Evolutionary conservation across 2,329 filamentous ascomycete species (phyloP), one percentile per base, ranked within the genome.

Genomic region (Piedraia hortae): DNA sequence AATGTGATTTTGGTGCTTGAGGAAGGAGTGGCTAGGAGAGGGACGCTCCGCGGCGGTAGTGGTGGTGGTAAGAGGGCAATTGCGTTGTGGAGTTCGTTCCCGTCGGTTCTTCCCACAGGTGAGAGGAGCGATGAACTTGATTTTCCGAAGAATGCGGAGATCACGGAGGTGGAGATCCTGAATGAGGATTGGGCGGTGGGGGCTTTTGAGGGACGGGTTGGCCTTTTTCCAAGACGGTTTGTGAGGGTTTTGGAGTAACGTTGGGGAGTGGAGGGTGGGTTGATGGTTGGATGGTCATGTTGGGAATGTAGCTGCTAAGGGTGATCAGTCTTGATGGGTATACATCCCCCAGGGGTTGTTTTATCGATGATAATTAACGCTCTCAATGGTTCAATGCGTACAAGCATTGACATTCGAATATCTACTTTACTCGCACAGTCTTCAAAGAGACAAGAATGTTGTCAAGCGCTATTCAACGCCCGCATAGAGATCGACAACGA

Each of bases 131-230:
- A 90, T 39, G 82, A 93, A 46, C 47, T 93, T 18, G 45, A 67
- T 29, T 91, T 93, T 34, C 82, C 82, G 0, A 66, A 65, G 22
- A 67, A 72, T 6, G 78, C 80, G 0, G 73, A 85, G 43, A 60
- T 93, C 8, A 56, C 58, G 4, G 82, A 93, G 48, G 63, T 71
- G 16, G 70, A 82, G 41, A 72, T 85, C 42, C 12, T 88, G 21
- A 90, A 90, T 41, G 73, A 69, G 10, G 78, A 90, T 42, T 93
- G 80, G 80, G 78, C 60, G 37, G 71, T 69, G 48, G 82, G 82
- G 0, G 64, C 65, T 13, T 91, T 89, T 51, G 78, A 77, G 47
- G 78, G 77, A 0, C 51, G 48, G 12, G 66, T 62, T 34, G 80
- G 77, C 0, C 36, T 91, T 31, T 88, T 91, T 39, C 80, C 80